A percentile compares a stretch with the other conserved stretches of the same genome.
Conservation (phyloP, 345 rosid species). For the Draba incana region DNA sequence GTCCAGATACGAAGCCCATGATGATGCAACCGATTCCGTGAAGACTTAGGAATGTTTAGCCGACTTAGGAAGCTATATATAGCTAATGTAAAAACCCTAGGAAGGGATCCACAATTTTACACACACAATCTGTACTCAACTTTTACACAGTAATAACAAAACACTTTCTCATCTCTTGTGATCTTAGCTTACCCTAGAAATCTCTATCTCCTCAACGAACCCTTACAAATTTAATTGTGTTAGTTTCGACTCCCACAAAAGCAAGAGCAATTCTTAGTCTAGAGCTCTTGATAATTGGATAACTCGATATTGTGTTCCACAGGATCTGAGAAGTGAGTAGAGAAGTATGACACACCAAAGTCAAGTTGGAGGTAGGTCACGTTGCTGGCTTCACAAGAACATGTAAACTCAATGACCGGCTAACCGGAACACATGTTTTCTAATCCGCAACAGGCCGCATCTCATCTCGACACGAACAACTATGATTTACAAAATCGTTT, state of each 20-base stretch:
- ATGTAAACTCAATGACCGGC: conserved; percentile 51
- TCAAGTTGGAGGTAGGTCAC: conserved; percentile 54
- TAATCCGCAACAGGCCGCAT: conserved; percentile 46
- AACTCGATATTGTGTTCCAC: conserved; percentile 46
- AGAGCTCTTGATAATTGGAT: conserved; percentile 58
- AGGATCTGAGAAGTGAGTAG: conserved; percentile 57
- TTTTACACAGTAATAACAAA: too few species aligned
- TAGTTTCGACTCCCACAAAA: conserved; percentile 40
- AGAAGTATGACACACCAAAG: conserved; percentile 59
- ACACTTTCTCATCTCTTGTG: too few species aligned
- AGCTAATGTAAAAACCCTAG: too few species aligned
- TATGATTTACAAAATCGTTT: conserved; percentile 38
- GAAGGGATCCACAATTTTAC: too few species aligned
- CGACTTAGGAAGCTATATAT: too few species aligned
- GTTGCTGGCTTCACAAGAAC: conserved; percentile 55
- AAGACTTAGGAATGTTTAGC: too few species aligned
- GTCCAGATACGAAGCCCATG: too few species aligned
- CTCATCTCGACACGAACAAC: conserved; percentile 72
- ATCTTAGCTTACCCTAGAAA: too few species aligned
- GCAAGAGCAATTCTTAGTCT: conserved; percentile 70
- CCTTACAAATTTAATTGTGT: too few species aligned
- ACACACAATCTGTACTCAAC: too few species aligned
- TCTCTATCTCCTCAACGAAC: too few species aligned
- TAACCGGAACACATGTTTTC: conserved; percentile 53
- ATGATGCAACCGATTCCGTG: too few species aligned